A percentile compares a stretch with the other conserved stretches of the same genome.
phyloP scores from a whole-genome alignment of 176 grass and related monocot genomes.

The Avena insularis region DNA sequence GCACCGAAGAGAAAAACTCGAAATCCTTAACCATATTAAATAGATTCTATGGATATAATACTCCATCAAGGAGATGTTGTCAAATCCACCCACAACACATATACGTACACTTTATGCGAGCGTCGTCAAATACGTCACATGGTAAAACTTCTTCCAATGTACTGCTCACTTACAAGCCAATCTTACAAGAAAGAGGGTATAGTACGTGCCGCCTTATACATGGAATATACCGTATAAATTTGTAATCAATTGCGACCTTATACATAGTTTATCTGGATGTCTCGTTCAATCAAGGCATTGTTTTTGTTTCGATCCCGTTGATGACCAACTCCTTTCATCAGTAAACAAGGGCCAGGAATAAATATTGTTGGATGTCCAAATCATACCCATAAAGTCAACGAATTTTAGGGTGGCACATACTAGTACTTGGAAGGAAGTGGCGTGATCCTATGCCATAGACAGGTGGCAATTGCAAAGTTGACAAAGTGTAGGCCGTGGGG shows the following conservation, averaged over 20 bases:
- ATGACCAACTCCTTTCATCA: not conserved
- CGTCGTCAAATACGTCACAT: too few species aligned
- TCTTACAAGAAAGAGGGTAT: not conserved
- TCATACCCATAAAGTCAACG: conserved; percentile 19
- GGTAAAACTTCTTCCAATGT: too few species aligned
- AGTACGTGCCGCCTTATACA: not conserved
- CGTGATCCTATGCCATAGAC: not conserved
- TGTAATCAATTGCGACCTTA: not conserved
- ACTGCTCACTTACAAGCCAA: not conserved
- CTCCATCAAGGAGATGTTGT: too few species aligned
- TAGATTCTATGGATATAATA: too few species aligned
- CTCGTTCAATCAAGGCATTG: not conserved
- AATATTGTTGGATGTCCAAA: not conserved
- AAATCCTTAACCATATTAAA: too few species aligned
- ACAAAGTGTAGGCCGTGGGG: not conserved
- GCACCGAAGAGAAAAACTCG: too few species aligned
- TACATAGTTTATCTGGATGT: too few species aligned
- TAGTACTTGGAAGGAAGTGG: not conserved
- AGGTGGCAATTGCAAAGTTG: not conserved
- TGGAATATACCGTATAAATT: not conserved
- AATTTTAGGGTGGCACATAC: not conserved
- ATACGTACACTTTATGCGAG: too few species aligned
- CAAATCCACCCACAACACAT: too few species aligned
- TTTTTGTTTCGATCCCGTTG: not conserved
- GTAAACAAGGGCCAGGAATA: not conserved